These are phyloP conservation scores for Xanthoconium stramineum DNA, from an alignment of 768 basidiomycete species.

Conservation along the genomic window DNA sequence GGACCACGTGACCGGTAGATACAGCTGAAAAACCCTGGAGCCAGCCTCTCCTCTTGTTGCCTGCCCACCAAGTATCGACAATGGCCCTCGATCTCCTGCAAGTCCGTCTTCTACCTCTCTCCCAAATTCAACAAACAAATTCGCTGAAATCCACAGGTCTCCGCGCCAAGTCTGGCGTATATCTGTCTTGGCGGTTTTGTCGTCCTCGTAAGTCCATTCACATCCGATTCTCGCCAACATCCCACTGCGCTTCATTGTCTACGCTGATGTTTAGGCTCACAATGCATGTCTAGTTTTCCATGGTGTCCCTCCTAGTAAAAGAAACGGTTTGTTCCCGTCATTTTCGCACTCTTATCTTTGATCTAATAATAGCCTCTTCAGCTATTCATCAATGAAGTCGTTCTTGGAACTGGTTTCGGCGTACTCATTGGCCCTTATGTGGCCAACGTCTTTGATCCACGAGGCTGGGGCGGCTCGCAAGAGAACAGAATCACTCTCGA, in stretches of 20 bases:
- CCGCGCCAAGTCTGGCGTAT: conserved; percentile 53
- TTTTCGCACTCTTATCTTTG: neutral
- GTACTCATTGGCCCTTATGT: conserved; percentile 67
- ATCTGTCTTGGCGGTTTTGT: conserved; percentile 59
- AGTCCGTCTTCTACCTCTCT: conserved; percentile 18
- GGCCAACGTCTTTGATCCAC: conserved; percentile 70
- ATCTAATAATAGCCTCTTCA: conserved; percentile 23
- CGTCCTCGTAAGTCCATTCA: conserved; percentile 36
- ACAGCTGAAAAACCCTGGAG: no score
- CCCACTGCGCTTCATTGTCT: neutral
- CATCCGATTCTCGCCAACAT: neutral
- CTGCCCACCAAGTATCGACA: no score
- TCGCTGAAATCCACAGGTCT: conserved; percentile 40
- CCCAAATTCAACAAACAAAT: conserved; percentile 15
- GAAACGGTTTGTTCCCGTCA: conserved; percentile 54
- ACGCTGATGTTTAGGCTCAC: neutral
- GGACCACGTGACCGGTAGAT: neutral
- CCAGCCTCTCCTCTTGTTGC: no score
- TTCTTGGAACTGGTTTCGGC: conserved; percentile 75
- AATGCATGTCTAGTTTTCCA: conserved; percentile 58
- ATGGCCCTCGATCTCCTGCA: conserved; percentile 25
- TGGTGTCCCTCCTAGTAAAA: conserved; percentile 78
- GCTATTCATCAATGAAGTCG: conserved; percentile 91
- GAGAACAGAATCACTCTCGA: conserved; percentile 74
- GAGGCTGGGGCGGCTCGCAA: conserved; percentile 63